A percentile compares a stretch with the other conserved stretches of the same genome.
Conservation (phyloP, 1,284 basidiomycete species). For the Mycena sp. region DNA sequence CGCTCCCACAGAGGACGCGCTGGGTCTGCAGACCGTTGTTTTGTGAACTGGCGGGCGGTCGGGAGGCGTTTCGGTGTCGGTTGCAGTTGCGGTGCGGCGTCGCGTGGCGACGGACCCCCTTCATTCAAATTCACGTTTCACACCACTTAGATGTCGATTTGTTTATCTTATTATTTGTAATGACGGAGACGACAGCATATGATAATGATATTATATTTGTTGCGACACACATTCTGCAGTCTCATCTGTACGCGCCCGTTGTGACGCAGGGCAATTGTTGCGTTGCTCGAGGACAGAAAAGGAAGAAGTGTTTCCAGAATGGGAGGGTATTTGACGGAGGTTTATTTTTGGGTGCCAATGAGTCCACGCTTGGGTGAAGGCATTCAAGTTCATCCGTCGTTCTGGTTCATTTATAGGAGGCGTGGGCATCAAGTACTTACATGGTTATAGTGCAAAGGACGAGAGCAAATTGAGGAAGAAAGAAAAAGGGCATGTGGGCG, state of each 20-base stretch:
- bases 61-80: not conserved
- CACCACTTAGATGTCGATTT: constrained; percentile 8
- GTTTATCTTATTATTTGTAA: constrained; percentile 23
- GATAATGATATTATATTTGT: not conserved
- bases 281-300: not conserved
- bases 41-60: not conserved
- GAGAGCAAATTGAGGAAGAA: too few relatives aligned
- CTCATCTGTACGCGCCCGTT: too few relatives aligned
- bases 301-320: constrained; percentile 1
- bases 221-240: too few relatives aligned
- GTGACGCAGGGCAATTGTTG: too few relatives aligned
- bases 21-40: not conserved
- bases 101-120: not conserved
- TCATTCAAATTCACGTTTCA: not conserved
- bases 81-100: not conserved
- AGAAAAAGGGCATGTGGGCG: too few relatives aligned
- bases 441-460: too few relatives aligned
- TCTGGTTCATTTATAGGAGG: too few relatives aligned
- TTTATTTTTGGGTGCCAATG: too few relatives aligned
- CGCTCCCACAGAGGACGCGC: not conserved
- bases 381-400: too few relatives aligned
- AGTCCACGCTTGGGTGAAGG: too few relatives aligned
- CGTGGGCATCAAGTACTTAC: too few relatives aligned
- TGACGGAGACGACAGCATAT: constrained; percentile 4
- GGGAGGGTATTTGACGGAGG: not conserved